Conservation (phyloP, 2,329 filamentous ascomycete species). For the Aquanectria penicillioides region DNA sequence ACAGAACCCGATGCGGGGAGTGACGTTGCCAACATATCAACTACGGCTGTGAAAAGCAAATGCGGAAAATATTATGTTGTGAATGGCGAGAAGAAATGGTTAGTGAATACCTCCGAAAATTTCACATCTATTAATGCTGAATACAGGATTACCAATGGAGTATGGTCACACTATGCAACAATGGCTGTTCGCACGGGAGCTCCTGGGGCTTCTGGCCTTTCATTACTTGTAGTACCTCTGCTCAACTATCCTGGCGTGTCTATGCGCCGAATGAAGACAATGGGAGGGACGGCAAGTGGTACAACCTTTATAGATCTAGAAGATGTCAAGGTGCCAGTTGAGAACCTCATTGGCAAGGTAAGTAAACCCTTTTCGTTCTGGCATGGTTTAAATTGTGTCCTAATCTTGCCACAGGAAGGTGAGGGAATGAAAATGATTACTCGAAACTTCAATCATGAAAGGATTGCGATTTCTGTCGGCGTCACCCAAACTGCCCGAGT, state of each 20-base stretch:
- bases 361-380: not conserved
- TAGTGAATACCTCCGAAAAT: not conserved
- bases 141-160: constrained; percentile 79
- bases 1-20: constrained; percentile 80
- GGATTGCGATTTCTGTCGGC: constrained; percentile 72
- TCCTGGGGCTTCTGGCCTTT: constrained; percentile 69
- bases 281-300: constrained; percentile 71
- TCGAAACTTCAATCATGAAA: constrained; percentile 84
- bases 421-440: constrained; percentile 79
- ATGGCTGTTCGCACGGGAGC: constrained; percentile 81
- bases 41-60: constrained; percentile 69
- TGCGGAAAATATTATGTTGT: constrained; percentile 76
- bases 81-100: constrained; percentile 73
- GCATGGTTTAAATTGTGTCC: not conserved
- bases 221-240: constrained; percentile 74
- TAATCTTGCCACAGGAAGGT: constrained; percentile 59
- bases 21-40: constrained; percentile 78
- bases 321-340: constrained; percentile 75
- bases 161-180: constrained; percentile 73
- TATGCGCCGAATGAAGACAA: constrained; percentile 74
- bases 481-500: constrained; percentile 66
- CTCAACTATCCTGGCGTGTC: constrained; percentile 72
- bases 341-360: constrained; percentile 70
- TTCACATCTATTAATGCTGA: not conserved
- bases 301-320: constrained; percentile 82